Evolutionary conservation across 768 basidiomycete species (phyloP), one percentile per base, ranked within the genome.

Genomic region (Amanita phalloides): DNA sequence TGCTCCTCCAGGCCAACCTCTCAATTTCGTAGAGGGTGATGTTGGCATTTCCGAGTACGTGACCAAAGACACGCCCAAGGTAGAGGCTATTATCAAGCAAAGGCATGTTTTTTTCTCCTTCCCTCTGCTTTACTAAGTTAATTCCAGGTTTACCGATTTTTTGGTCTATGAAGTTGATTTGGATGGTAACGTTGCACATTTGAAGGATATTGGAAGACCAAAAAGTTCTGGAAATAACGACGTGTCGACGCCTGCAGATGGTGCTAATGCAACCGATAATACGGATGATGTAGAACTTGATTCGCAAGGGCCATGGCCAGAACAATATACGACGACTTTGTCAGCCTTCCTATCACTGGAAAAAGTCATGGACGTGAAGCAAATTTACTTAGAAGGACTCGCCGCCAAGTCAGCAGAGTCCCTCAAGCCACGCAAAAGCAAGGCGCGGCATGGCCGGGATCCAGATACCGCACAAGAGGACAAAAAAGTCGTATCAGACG

Each of bases 31-130:
- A 56, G 92, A 96, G 63, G 72, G 75, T 5, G 84, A 95, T 62
- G 93, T 96, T 30, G 93, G 93, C 2, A 94, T 97, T 38, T 86
- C 88, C 4, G 84, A 90, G 62, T 95, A 93, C 64, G 77, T 93
- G 56, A 78, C 79, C 17, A 72, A 72, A 9, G 79, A 78, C 54
- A 76, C 86, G 21, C 75, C 82, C 3, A 78, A 79, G 61, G 82
- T 98, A 56, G 77, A 84, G 48, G 95, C 90, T 4, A 95, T 98
- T 61, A 97, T 98, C 66, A 98, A 98, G 68, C 95, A 98, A 70
- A 76, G 95, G 94, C 92, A 53, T 55, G 77, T 62, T 33, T 14
- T 14, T 25, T 38, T 9, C 3, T 3, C 38, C 44, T 6, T 47
- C 11, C 13, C 13, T 10, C 11, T 33, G 13, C 13, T 46, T 32